Conservation (phyloP, 805 yeast species). For the Candida nitratophila region DNA sequence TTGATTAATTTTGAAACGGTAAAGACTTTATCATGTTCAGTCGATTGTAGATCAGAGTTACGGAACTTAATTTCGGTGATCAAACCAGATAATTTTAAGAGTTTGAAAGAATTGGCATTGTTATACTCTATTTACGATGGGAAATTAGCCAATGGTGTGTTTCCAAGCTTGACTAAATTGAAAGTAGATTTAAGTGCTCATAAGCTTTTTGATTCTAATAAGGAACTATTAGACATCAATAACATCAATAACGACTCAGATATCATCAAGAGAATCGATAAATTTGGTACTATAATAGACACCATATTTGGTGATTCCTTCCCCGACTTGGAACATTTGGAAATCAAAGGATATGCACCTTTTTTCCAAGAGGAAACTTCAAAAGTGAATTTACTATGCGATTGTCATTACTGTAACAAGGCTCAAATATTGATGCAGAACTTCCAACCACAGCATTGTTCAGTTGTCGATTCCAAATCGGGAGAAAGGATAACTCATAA, state of each 20-base stretch:
- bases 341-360: neutral
- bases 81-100: neutral
- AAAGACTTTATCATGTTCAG: neutral
- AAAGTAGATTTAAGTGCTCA: slow-evolving; percentile 1
- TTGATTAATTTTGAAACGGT: neutral
- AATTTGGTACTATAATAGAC: neutral
- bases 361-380: neutral
- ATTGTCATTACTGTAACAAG: neutral
- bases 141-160: neutral
- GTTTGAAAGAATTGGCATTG: neutral
- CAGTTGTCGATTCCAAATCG: neutral
- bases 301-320: neutral
- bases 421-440: neutral
- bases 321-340: slow-evolving; percentile 1
- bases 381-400: neutral
- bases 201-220: neutral
- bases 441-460: slow-evolving; percentile 1
- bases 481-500: neutral
- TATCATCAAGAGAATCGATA: neutral
- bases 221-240: neutral
- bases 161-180: neutral
- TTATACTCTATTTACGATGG: neutral
- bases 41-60: slow-evolving; percentile 1
- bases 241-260: neutral
- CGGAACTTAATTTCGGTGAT: neutral